Base-by-base conservation (phyloP, 2,329 filamentous ascomycete genomes). In the Fusarium sacchari region DNA sequence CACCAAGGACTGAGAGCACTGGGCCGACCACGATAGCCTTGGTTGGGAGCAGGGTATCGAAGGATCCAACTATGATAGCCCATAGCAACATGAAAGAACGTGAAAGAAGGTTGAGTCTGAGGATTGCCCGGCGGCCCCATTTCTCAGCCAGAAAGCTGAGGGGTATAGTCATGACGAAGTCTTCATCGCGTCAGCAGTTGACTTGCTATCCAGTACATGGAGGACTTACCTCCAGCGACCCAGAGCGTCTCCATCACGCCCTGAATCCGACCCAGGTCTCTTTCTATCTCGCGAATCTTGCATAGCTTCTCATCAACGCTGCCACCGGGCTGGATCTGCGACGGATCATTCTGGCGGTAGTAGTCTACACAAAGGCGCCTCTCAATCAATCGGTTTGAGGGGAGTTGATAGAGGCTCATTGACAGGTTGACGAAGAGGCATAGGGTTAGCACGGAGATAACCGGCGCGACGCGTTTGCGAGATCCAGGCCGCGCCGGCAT, bases 251-350 rank as follows among this genome's bases (percentile, higher is more conserved):
- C 86, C 82, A 86, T 85, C 8, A 77, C 78, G 1, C 88, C 88
- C 64, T 88, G 86, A 9, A 89, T 81, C 81, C 85, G 84, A 6
- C 88, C 88, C 14, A 90, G 80, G 22, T 81, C 80, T 61, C 84
- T 80, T 76, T 90, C 88, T 10, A 90, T 82, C 18, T 76, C 77
- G 64, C 88, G 83, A 15, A 87, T 76, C 75, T 90, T 90, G 79
- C 88, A 90, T 7, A 88, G 76, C 64, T 82, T 79, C 77, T 90
- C 88, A 3, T 84, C 82, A 4, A 90, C 79, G 28, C 78, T 78
- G 9, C 84, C 85, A 58, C 82, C 81, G 0, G 78, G 69, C 10
- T 56, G 30, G 1, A 78, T 57, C 3, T 44, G 20, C 1, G 61
- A 69, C 49, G 84, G 84, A 15, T 88, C 83, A 7, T 82, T 78